Percentiles rank a stretch among this genome's conserved stretches.
Conservation (phyloP, 306 rosid species). For the Purshia tridentata region DNA sequence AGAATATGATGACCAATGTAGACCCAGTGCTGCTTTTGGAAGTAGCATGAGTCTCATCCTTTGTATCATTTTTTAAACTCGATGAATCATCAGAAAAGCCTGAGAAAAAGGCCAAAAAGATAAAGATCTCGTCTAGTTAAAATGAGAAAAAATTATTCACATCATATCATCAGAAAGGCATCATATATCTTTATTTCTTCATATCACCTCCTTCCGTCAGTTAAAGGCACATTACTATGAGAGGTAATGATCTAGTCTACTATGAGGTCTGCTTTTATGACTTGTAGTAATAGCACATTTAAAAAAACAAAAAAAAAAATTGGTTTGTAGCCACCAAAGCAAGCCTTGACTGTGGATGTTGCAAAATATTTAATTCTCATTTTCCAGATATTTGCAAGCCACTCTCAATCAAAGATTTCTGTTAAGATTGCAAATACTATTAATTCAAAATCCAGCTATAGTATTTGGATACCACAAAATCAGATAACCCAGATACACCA, state of each 20-base stretch:
- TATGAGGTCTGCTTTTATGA: background rate
- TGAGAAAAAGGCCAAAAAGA: slow-evolving; percentile 20
- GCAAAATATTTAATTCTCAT: background rate
- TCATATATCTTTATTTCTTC: background rate
- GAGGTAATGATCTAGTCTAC: background rate
- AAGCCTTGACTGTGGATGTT: background rate
- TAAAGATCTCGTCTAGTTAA: background rate
- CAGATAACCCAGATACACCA: background rate
- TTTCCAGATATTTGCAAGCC: background rate
- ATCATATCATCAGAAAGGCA: background rate
- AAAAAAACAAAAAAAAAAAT: too few relatives aligned
- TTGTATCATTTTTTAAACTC: slow-evolving; percentile 32
- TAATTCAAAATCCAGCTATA: background rate
- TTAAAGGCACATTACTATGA: background rate
- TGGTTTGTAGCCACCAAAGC: too few relatives aligned
- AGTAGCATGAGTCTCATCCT: slow-evolving; percentile 24
- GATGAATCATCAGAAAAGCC: slow-evolving; percentile 51
- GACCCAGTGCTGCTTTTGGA: slow-evolving; percentile 36
- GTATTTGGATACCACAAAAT: background rate
- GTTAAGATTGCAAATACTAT: background rate
- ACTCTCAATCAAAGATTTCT: background rate
- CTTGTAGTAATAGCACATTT: background rate
- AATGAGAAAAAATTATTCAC: background rate
- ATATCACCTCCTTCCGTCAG: background rate
- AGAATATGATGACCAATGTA: slow-evolving; percentile 32